Conservation (phyloP, 345 rosid species). For the Populus pruinosa region DNA sequence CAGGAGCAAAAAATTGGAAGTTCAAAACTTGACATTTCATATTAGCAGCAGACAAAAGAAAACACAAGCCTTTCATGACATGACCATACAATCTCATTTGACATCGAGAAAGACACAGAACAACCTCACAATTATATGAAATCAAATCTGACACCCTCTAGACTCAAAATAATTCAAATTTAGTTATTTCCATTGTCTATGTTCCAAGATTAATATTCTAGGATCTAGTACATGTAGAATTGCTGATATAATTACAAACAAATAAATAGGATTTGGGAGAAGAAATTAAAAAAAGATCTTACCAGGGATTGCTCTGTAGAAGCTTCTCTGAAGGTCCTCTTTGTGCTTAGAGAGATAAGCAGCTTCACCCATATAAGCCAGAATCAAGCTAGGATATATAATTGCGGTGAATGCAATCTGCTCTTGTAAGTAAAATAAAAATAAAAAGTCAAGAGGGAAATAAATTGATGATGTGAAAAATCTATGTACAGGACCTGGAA, state of each 20-base stretch:
- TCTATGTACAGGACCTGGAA: neutral
- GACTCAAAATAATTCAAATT: neutral
- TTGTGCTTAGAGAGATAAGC: conserved; percentile 30
- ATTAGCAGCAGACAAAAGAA: neutral
- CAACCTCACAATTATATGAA: neutral
- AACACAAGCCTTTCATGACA: neutral
- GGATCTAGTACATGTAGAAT: neutral
- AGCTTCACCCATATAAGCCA: conserved; percentile 33
- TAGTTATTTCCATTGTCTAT: no score
- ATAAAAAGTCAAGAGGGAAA: neutral
- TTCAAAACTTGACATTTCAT: neutral
- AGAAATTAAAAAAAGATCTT: conserved; percentile 13
- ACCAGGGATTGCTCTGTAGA: conserved; percentile 25
- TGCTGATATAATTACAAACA: neutral
- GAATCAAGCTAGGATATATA: conserved; percentile 23
- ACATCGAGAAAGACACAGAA: neutral
- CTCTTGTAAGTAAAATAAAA: neutral
- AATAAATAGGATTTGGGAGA: neutral
- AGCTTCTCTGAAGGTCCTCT: conserved; percentile 21
- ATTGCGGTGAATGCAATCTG: conserved; percentile 34
- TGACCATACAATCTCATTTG: neutral
- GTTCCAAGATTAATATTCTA: no score
- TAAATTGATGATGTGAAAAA: neutral
- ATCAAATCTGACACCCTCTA: neutral
- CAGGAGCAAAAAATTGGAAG: neutral